phyloP scores from a whole-genome alignment of 2,329 filamentous ascomycete genomes.

The Penicillium sp. region DNA sequence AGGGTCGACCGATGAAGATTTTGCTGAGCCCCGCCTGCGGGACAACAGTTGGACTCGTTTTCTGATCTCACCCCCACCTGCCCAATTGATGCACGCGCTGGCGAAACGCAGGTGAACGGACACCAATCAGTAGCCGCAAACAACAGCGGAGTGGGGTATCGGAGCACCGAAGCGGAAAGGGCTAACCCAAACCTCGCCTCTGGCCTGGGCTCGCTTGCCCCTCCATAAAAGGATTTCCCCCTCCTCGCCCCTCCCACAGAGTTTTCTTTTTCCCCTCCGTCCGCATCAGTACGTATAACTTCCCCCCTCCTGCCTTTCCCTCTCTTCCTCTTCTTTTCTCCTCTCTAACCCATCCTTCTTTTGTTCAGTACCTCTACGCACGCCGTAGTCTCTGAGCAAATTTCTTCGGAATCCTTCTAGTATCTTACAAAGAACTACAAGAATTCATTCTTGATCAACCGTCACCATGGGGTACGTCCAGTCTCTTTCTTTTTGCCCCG shows the following conservation, averaged over 20 bases:
- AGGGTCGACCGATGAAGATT: conserved; percentile 28
- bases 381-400: conserved; percentile 49
- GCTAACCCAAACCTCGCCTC: conserved; percentile 33
- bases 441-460: conserved; percentile 38
- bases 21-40: conserved; percentile 20
- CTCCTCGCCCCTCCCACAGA: conserved; percentile 36
- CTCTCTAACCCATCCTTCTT: conserved; percentile 20
- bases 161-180: conserved; percentile 11
- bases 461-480: conserved; percentile 54
- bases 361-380: conserved; percentile 47
- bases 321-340: conserved; percentile 17
- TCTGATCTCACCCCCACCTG: background rate
- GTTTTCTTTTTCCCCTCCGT: conserved; percentile 36
- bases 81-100: conserved; percentile 1
- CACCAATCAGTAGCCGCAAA: background rate
- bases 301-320: conserved; percentile 20
- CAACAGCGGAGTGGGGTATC: background rate
- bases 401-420: conserved; percentile 37
- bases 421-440: conserved; percentile 46
- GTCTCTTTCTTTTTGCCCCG: background rate
- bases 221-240: conserved; percentile 45
- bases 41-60: background rate
- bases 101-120: too few relatives aligned
- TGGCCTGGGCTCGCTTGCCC: conserved; percentile 35
- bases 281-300: conserved; percentile 44